Base-by-base conservation (phyloP, 2,329 filamentous ascomycete species). In the Capronia coronata region DNA sequence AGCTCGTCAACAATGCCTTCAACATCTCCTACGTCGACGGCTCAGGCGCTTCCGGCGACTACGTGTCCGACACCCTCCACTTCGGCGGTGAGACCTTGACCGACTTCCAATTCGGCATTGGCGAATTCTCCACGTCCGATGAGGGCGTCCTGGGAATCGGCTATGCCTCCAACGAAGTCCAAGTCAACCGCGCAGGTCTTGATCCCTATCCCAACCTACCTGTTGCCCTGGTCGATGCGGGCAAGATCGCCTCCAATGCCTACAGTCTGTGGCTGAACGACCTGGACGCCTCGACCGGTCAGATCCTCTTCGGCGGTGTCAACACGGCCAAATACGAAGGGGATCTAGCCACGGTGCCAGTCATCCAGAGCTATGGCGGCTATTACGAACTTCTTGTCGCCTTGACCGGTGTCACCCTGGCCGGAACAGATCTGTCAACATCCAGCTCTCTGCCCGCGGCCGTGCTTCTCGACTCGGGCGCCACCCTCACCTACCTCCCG, bases 1-100 rank as follows among this genome's bases (percentile, higher is more conserved):
- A 75, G 27, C 88, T 83, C 63, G 67, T 94, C 47, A 82, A 81
- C 55, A 82, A 78, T 62, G 75, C 81, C 52, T 95, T 96, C 72
- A 90, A 91, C 69, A 94, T 95, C 56, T 82, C 82, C 1, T 95
- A 95, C 59, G 84, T 86, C 34, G 89, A 95, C 67, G 86, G 86
- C 39, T 86, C 86, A 0, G 80, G 82, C 3, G 86, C 88, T 0
- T 65, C 71, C 1, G 89, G 90, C 27, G 86, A 93, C 67, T 95
- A 94, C 65, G 86, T 80, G 2, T 82, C 78, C 3, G 90, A 96
- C 63, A 84, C 75, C 0, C 66, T 79, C 34, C 56, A 60, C 27
- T 71, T 84, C 39, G 78, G 75, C 19, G 74, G 70, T 19, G 63
- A 70, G 9, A 70, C 64, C 0, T 56, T 83, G 25, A 60, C 71